Base-by-base conservation (phyloP, 2,329 filamentous ascomycete species). In the Phialophora chinensis region DNA sequence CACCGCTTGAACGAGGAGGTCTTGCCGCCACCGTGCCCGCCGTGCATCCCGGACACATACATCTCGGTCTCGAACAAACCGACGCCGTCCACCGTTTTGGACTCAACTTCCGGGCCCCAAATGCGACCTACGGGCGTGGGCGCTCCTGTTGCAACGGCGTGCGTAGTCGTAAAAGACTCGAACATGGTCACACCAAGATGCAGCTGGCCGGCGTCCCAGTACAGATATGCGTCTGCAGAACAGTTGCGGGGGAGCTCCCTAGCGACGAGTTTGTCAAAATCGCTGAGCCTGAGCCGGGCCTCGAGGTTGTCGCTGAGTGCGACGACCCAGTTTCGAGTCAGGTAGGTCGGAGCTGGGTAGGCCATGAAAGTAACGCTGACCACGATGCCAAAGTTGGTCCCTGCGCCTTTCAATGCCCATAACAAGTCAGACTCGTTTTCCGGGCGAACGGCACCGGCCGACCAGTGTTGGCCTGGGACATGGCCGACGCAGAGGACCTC, bases 1-100 rank as follows among this genome's bases (percentile, higher is more conserved):
- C 87, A 89, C 71, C 87, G 82, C 77, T 89, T 89, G 79, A 90
- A 89, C 0, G 87, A 82, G 10, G 84, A 88, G 0, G 86, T 89
- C 77, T 88, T 89, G 71, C 83, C 81, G 25, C 82, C 77, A 20
- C 79, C 79, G 60, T 89, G 86, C 0, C 86, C 86, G 27, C 84
- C 83, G 59, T 89, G 85, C 83, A 90, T 86, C 12, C 67, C 71
- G 1, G 84, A 83, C 75, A 90, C 81, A 75, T 88, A 87, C 82
- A 88, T 85, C 60, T 89, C 86, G 0, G 80, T 77, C 0, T 87
- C 83, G 66, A 89, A 89, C 66, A 88, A 65, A 47, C 76, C 82
- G 10, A 86, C 69, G 47, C 79, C 69, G 66, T 89, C 79, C 8
- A 86, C 79, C 0, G 60, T 52, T 65, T 80, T 76, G 29, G 42